phyloP scores from a whole-genome alignment of 2,329 filamentous ascomycete genomes.

The Ophiocordyceps camponoti-rufipedis region DNA sequence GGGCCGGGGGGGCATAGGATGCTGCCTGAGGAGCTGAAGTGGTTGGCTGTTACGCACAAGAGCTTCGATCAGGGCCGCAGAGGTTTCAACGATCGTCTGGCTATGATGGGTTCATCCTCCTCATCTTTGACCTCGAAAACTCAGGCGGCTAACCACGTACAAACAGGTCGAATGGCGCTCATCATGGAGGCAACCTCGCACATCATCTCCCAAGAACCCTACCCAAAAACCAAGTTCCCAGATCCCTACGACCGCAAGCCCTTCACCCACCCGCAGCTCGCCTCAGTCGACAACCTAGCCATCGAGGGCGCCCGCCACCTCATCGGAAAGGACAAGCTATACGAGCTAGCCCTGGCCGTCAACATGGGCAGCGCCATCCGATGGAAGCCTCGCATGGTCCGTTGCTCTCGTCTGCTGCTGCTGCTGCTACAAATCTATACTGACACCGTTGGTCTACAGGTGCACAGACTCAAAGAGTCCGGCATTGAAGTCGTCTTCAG shows the following conservation, averaged over 20 bases:
- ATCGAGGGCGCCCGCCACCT: slow-evolving; percentile 39
- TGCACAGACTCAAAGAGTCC: slow-evolving; percentile 50
- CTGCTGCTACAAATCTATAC: neutral
- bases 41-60: slow-evolving; percentile 94
- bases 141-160: neutral
- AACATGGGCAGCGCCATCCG: slow-evolving; percentile 60
- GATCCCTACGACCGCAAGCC: slow-evolving; percentile 41
- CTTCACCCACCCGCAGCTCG: slow-evolving; percentile 52
- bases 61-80: slow-evolving; percentile 90
- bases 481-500: slow-evolving; percentile 60
- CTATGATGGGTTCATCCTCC: slow-evolving; percentile 58
- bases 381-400: slow-evolving; percentile 76
- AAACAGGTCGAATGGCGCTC: slow-evolving; percentile 16
- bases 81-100: slow-evolving; percentile 85
- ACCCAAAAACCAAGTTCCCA: slow-evolving; percentile 7
- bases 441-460: slow-evolving; percentile 17
- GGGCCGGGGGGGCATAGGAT: slow-evolving; percentile 54
- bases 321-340: slow-evolving; percentile 46
- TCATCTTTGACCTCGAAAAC: too few species aligned
- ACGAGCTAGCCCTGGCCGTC: slow-evolving; percentile 47
- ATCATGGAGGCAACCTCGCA: slow-evolving; percentile 20
- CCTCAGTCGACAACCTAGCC: slow-evolving; percentile 56
- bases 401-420: slow-evolving; percentile 8
- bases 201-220: slow-evolving; percentile 16
- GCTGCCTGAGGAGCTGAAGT: slow-evolving; percentile 83